A percentile compares a stretch with the other conserved stretches of the same genome.
Conservation (phyloP, 257 asterid genomes). For the Solanum arcanum region DNA sequence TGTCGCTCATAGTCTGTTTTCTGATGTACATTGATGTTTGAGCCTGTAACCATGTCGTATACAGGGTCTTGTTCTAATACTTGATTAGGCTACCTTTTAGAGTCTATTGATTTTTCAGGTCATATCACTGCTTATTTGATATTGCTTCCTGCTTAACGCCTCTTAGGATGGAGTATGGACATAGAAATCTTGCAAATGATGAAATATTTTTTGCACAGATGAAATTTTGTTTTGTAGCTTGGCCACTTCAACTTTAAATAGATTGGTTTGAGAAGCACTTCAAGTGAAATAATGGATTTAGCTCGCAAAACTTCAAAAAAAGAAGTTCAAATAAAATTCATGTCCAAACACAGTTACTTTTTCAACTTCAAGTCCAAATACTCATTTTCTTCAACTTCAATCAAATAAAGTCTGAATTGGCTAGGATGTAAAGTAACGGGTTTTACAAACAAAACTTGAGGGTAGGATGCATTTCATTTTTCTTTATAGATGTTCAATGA, state of each 20-base stretch:
- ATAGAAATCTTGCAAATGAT: background rate
- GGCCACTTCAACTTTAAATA: background rate
- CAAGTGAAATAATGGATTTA: background rate
- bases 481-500: background rate
- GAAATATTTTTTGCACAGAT: background rate
- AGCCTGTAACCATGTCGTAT: background rate
- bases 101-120: background rate
- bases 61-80: background rate
- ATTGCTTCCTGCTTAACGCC: background rate
- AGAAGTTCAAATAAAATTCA: background rate
- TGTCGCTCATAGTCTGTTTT: background rate
- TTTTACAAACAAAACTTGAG: background rate
- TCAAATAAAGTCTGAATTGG: background rate
- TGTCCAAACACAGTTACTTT: background rate
- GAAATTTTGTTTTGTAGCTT: background rate
- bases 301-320: background rate
- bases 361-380: background rate
- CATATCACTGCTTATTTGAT: background rate
- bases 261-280: background rate
- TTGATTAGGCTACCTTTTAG: background rate
- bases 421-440: background rate
- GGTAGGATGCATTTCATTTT: background rate
- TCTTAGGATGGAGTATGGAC: background rate
- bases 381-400: background rate
- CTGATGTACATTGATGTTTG: background rate